phyloP scores from a whole-genome alignment of 345 rosid genomes.

The Ailanthus altissimus region DNA sequence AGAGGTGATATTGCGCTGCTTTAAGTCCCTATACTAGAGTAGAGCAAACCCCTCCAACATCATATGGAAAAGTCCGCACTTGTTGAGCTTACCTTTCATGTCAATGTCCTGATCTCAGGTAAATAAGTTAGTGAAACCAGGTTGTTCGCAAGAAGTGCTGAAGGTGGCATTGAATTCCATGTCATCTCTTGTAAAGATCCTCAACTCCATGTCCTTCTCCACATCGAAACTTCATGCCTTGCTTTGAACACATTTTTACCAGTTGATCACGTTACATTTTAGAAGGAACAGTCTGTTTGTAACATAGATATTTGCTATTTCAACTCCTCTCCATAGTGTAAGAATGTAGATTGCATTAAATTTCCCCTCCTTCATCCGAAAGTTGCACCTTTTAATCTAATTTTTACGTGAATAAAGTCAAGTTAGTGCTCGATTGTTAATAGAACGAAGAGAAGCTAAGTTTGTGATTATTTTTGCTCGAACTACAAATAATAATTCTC shows the following conservation, averaged over 20 bases:
- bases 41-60: too few species aligned
- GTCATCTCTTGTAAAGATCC: conserved; percentile 32
- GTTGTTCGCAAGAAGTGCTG: conserved; percentile 41
- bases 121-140: conserved; percentile 39
- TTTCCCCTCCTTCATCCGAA: too few species aligned
- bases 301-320: not conserved
- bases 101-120: conserved; percentile 35
- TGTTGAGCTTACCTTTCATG: too few species aligned
- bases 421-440: too few species aligned
- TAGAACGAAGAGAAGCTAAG: too few species aligned
- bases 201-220: conserved; percentile 30
- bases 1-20: too few species aligned
- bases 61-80: too few species aligned
- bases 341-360: not conserved
- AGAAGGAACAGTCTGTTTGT: not conserved
- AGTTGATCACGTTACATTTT: not conserved
- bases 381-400: too few species aligned
- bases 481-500: too few species aligned
- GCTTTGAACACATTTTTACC: conserved; percentile 34
- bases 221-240: conserved; percentile 27
- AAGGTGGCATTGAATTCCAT: conserved; percentile 38
- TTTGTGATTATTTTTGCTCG: too few species aligned
- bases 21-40: too few species aligned
- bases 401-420: too few species aligned
- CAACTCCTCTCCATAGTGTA: not conserved